phyloP scores from a whole-genome alignment of 129 eudicot species.

The Arctium minus region DNA sequence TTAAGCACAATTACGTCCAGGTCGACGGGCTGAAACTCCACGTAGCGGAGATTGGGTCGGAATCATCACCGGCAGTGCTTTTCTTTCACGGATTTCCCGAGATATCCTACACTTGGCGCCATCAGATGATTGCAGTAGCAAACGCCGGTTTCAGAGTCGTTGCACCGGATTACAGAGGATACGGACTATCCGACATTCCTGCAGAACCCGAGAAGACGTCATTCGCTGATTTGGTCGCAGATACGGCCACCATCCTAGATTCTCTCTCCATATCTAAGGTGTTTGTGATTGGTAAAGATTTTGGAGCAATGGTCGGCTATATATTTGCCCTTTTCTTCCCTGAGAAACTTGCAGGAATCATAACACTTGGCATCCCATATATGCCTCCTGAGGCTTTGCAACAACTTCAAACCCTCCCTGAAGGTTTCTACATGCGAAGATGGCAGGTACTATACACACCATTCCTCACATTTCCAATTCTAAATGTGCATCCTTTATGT shows the following conservation, averaged over 20 bases:
- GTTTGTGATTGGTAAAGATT: conserved; percentile 43
- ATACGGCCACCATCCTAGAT: conserved; percentile 28
- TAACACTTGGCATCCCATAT: conserved; percentile 47
- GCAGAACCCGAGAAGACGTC: conserved; percentile 33
- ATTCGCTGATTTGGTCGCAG: conserved; percentile 30
- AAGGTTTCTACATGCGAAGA: conserved; percentile 41
- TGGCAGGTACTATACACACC: too few species aligned
- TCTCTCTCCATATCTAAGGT: conserved; percentile 39
- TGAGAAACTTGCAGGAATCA: conserved; percentile 26
- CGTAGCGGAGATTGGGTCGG: conserved; percentile 30
- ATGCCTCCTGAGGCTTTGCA: conserved; percentile 18
- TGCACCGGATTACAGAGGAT: conserved; percentile 36
- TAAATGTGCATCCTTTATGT: too few species aligned
- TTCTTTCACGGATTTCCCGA: conserved; percentile 37
- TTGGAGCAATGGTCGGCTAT: conserved; percentile 38
- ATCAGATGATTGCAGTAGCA: conserved; percentile 28
- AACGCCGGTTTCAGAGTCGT: conserved; percentile 29
- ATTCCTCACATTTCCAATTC: too few species aligned
- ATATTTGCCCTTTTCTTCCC: conserved; percentile 27
- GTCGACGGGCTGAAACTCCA: conserved; percentile 28
- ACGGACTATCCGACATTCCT: conserved; percentile 35
- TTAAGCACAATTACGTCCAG: conserved; percentile 18
- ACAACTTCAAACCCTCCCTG: conserved; percentile 23
- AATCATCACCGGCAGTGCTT: conserved; percentile 9
- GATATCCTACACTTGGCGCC: conserved; percentile 37